phyloP scores from a whole-genome alignment of 169 alveolate species.

The Theileria annulata region DNA sequence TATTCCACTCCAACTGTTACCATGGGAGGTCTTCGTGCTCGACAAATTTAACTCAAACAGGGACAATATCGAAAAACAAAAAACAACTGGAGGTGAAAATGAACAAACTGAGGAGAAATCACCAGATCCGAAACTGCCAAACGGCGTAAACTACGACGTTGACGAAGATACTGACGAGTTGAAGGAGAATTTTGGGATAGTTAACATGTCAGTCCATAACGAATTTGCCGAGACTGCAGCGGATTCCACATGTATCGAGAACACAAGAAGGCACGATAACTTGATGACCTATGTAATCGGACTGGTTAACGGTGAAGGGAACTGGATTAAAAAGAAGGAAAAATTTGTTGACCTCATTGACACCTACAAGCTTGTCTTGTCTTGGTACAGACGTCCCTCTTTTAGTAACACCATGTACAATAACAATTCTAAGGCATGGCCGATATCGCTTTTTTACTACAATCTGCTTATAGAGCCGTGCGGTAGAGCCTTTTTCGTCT shows the following conservation, averaged over 20 bases:
- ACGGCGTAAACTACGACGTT: neutral
- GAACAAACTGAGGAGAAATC: neutral
- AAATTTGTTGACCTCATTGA: constrained; percentile 61
- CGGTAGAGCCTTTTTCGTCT: constrained; percentile 51
- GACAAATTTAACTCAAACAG: constrained; percentile 3
- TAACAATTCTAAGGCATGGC: constrained; percentile 31
- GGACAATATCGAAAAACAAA: neutral
- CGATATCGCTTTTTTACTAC: constrained; percentile 44
- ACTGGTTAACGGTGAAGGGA: constrained; percentile 45
- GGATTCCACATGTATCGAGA: constrained; percentile 67
- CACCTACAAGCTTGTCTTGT: constrained; percentile 61
- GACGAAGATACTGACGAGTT: constrained; percentile 4
- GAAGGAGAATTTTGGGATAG: neutral
- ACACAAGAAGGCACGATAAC: constrained; percentile 56
- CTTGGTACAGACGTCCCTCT: constrained; percentile 67
- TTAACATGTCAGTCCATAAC: constrained; percentile 31
- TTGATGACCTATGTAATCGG: constrained; percentile 62
- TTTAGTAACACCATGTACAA: constrained; percentile 47
- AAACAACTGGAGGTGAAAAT: neutral
- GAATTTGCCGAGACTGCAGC: constrained; percentile 69
- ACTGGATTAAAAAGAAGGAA: constrained; percentile 57
- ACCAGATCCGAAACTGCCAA: neutral
- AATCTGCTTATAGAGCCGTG: constrained; percentile 37
- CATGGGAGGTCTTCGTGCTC: constrained; percentile 43
- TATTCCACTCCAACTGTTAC: constrained; percentile 41